Percentiles rank a stretch among this genome's conserved stretches.
phyloP scores from a whole-genome alignment of 1,139 yeast genomes.

The Spathaspora sp. region DNA sequence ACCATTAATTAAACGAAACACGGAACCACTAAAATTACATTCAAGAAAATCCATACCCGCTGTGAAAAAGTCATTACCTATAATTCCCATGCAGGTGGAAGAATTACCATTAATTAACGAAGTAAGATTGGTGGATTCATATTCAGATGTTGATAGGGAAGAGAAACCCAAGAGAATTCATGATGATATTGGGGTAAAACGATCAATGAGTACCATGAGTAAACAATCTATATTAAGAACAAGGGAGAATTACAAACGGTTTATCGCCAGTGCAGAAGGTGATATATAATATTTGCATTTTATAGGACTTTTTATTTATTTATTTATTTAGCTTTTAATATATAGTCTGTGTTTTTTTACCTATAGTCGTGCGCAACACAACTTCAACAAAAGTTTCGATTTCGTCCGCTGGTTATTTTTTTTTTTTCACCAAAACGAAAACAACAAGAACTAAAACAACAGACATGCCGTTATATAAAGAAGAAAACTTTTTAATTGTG shows the following conservation, averaged over 20 bases:
- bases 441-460: background rate
- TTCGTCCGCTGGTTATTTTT: background rate
- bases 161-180: background rate
- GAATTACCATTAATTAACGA: conserved; percentile 44
- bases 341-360: background rate
- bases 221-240: conserved; percentile 43
- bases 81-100: conserved; percentile 20
- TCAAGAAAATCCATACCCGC: background rate
- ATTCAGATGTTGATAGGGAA: conserved; percentile 1
- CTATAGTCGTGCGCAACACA: background rate
- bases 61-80: conserved; percentile 11
- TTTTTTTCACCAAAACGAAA: background rate
- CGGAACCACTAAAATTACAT: conserved; percentile 9
- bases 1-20: conserved; percentile 8
- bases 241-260: conserved; percentile 37
- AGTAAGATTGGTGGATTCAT: conserved; percentile 24
- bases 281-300: background rate
- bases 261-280: conserved; percentile 33
- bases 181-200: conserved; percentile 11
- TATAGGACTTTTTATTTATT: background rate
- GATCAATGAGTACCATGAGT: conserved; percentile 35
- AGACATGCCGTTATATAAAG: conserved; percentile 60
- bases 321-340: background rate
- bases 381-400: background rate
- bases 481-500: conserved; percentile 61